These are phyloP conservation scores for Pythium sp. DNA, from an alignment of 352 stramenopile genomes.

Conservation along the genomic window DNA sequence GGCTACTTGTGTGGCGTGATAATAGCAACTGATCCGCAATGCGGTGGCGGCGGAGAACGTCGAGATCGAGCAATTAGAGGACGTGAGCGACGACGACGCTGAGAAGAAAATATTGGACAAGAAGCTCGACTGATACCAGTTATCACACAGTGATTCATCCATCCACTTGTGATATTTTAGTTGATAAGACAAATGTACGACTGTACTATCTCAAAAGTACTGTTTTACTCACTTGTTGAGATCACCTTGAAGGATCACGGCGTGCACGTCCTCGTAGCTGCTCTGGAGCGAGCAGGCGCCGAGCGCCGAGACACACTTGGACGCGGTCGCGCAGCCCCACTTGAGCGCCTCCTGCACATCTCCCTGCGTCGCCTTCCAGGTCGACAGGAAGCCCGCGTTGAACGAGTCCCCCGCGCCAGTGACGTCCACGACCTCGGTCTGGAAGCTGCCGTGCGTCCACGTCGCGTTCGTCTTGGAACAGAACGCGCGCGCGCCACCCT, in stretches of 20 bases:
- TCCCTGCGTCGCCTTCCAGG: constrained; percentile 56
- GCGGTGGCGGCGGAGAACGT: constrained; percentile 35
- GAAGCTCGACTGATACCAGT: constrained; percentile 1
- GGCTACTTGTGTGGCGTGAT: neutral
- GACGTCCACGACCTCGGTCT: constrained; percentile 64
- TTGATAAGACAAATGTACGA: neutral
- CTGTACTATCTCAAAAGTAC: neutral
- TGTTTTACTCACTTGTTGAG: constrained; percentile 5
- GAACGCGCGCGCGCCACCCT: constrained; percentile 51
- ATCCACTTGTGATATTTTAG: neutral
- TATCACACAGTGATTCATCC: neutral
- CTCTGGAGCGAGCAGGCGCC: constrained; percentile 52
- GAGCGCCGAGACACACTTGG: constrained; percentile 46
- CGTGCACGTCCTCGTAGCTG: constrained; percentile 42
- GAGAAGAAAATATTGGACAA: neutral
- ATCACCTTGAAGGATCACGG: constrained; percentile 23
- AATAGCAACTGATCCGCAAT: constrained; percentile 31
- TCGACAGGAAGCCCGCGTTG: constrained; percentile 73
- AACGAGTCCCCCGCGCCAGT: constrained; percentile 86
- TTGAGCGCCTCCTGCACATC: constrained; percentile 50
- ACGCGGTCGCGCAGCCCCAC: constrained; percentile 73
- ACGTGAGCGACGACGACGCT: neutral
- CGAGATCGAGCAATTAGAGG: constrained; percentile 1
- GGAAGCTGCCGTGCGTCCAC: constrained; percentile 53
- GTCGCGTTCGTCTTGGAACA: constrained; percentile 36